Base-by-base conservation (phyloP, 2,329 filamentous ascomycete genomes). In the Diaporthe nobilis region DNA sequence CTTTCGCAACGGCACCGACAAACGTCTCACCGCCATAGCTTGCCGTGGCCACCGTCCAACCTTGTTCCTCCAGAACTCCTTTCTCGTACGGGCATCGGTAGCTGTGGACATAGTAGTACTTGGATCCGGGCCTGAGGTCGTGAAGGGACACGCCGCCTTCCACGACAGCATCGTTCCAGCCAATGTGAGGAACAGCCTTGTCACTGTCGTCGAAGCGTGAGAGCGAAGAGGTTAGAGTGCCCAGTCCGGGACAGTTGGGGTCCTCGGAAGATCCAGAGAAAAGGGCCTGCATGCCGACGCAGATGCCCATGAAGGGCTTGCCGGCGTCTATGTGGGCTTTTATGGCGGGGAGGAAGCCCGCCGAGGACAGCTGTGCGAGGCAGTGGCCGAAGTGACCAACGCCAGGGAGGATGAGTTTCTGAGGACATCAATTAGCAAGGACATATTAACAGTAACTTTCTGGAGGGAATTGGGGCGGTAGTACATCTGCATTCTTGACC, bases 81-180 rank as follows among this genome's bases (percentile, higher is more conserved):
- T 90, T 85, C 71, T 86, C 85, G 83, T 98, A 98, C 4, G 93
- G 93, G 37, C 92, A 93, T 75, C 95, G 96, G 85, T 97, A 99
- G 2, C 95, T 96, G 88, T 99, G 97, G 74, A 99, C 96, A 82
- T 99, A 99, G 87, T 99, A 99, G 88, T 99, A 99, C 85, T 98
- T 99, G 82, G 94, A 98, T 72, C 90, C 89, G 0, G 94, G 92
- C 39, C 90, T 88, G 72, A 99, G 86, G 75, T 94, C 95, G 84
- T 96, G 98, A 75, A 98, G 90, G 79, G 82, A 83, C 75, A 82
- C 85, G 77, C 73, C 83, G 76, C 84, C 86, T 76, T 80, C 86
- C 1, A 93, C 92, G 80, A 92, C 93, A 60, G 97, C 97, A 79
- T 93, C 95, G 85, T 99, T 99, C 97, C 97, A 99, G 73, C 97